Base-by-base conservation (phyloP, 2,329 filamentous ascomycete species). In the Claviceps sp. region DNA sequence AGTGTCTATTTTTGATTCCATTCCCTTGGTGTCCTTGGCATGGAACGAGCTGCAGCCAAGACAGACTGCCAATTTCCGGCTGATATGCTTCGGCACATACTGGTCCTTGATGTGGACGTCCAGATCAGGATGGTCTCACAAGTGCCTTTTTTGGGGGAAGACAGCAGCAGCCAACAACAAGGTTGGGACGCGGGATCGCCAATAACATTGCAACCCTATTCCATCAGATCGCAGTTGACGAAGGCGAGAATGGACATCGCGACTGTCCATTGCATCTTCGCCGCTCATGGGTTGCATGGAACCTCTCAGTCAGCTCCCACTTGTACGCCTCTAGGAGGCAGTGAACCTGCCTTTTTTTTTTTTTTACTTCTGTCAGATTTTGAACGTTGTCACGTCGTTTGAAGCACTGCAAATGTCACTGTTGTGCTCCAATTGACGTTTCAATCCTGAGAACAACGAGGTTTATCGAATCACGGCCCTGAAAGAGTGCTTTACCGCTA, bases 371-470 rank as follows among this genome's bases (percentile, higher is more conserved):
- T 44, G 23, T 50, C 47, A 47, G 43, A 39, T 22, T 44, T 16
- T 20, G 26, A 45, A 8, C 8, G 5, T 26, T 46, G 29, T 22
- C 48, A 39, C n/a, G 38, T 16, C 45, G 45, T 34, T 23, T 5
- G 16, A 34, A 37, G 47, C 49, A 22, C 20, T 34, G 40, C 23
- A 37, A 45, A 16, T 36, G 36, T 40, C n/a, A 38, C 45, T 23
- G 39, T 48, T 46, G 46, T 44, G 29, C 11, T 37, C 17, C n/a
- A 37, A 48, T 23, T 17, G 34, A 52, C 34, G 50, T 22, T 44
- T 43, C 49, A 54, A 59, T 58, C 56, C 58, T 58, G 56, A 57
- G 56, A 58, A 58, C 49, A 36, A 45, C 44, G 39, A 50, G 40
- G 17, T 29, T 49, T 49, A 46, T 50, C 53, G 47, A 51, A 59